phyloP scores from a whole-genome alignment of 768 basidiomycete genomes.

The Cystobasidium ongulense region DNA sequence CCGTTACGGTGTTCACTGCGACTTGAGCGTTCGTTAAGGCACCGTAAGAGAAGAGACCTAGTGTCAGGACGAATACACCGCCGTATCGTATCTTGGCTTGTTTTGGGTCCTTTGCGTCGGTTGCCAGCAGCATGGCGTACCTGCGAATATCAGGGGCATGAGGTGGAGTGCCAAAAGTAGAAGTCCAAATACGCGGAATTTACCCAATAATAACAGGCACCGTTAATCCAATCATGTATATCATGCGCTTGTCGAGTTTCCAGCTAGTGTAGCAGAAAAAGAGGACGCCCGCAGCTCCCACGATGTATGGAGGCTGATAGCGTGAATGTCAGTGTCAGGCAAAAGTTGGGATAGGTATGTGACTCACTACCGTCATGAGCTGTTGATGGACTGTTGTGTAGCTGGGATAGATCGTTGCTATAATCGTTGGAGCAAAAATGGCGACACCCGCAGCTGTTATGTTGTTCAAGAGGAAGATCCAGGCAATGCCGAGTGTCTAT shows the following conservation, averaged over 20 bases:
- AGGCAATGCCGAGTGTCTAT: conserved; percentile 30
- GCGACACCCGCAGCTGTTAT: conserved; percentile 31
- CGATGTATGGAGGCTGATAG: neutral
- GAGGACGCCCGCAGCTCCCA: conserved; percentile 1
- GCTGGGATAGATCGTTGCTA: conserved; percentile 40
- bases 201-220: neutral
- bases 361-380: conserved; percentile 5
- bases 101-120: neutral
- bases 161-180: neutral
- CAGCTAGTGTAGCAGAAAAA: conserved; percentile 10
- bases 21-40: conserved; percentile 35
- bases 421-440: conserved; percentile 38
- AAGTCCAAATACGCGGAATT: neutral
- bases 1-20: conserved; percentile 36
- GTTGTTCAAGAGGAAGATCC: conserved; percentile 42
- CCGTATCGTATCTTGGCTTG: neutral
- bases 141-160: neutral
- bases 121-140: neutral
- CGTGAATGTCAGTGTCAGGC: neutral
- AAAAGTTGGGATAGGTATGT: neutral
- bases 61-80: neutral
- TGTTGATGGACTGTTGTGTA: neutral
- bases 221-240: neutral
- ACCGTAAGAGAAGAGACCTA: neutral
- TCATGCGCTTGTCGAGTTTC: neutral